These are phyloP conservation scores for Trametes versicolor DNA, from an alignment of 1,284 basidiomycete genomes.

Conservation along the genomic window DNA sequence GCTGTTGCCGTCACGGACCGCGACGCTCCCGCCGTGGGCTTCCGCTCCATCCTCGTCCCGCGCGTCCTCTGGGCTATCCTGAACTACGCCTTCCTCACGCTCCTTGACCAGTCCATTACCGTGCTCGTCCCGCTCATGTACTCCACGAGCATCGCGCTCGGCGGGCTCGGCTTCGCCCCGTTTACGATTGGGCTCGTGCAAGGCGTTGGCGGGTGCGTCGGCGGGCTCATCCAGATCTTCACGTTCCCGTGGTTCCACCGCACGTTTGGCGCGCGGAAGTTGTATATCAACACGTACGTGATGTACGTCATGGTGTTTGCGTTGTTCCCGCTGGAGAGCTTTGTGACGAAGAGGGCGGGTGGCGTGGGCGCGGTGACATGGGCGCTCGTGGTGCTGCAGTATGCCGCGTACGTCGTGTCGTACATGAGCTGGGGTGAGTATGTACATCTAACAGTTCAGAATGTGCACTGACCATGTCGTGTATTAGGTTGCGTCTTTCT, in stretches of 20 bases:
- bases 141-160: slow-evolving; percentile 65
- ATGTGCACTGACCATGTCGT: neutral
- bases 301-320: slow-evolving; percentile 56
- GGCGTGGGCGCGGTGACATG: slow-evolving; percentile 24
- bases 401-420: slow-evolving; percentile 25
- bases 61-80: slow-evolving; percentile 63
- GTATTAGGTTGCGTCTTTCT: slow-evolving; percentile 44
- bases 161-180: slow-evolving; percentile 68
- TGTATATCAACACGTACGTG: slow-evolving; percentile 55
- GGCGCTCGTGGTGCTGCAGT: slow-evolving; percentile 30
- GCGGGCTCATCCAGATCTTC: slow-evolving; percentile 64
- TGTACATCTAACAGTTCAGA: slow-evolving; percentile 27
- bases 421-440: slow-evolving; percentile 32
- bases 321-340: slow-evolving; percentile 63
- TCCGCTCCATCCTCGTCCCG: slow-evolving; percentile 42
- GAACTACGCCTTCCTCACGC: slow-evolving; percentile 72
- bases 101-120: slow-evolving; percentile 60
- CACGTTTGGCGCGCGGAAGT: slow-evolving; percentile 59
- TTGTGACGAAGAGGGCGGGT: slow-evolving; percentile 32
- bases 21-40: neutral
- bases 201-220: slow-evolving; percentile 61
- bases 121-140: slow-evolving; percentile 71
- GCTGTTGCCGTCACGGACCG: too few species aligned
- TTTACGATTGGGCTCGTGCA: slow-evolving; percentile 65
- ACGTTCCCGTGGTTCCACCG: slow-evolving; percentile 64